Percentiles rank a stretch among this genome's conserved stretches.
phyloP scores from a whole-genome alignment of 768 basidiomycete genomes.

The Tylopilus sp. region DNA sequence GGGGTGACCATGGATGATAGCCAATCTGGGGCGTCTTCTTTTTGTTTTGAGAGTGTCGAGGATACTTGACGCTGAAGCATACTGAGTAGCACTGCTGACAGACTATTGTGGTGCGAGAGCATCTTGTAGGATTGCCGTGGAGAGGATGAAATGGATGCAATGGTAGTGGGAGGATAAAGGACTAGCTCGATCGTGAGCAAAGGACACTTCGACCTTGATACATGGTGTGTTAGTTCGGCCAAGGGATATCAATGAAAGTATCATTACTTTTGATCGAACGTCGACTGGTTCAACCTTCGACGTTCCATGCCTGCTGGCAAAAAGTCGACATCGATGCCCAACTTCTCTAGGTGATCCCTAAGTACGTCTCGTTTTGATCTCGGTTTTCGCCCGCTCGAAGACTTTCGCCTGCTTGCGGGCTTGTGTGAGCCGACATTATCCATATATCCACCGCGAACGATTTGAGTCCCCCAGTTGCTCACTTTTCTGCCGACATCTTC shows the following conservation, averaged over 20 bases:
- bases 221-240: constrained; percentile 12
- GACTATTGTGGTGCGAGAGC: constrained; percentile 61
- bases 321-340: constrained; percentile 72
- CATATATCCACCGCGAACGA: constrained; percentile 57
- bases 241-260: constrained; percentile 9
- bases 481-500: constrained; percentile 79
- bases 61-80: constrained; percentile 47
- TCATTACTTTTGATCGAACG: constrained; percentile 77
- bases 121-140: constrained; percentile 44
- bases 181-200: constrained; percentile 72
- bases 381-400: constrained; percentile 28
- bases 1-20: constrained; percentile 48
- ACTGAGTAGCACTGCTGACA: constrained; percentile 45
- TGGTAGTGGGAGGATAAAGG: constrained; percentile 54
- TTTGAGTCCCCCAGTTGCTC: constrained; percentile 70
- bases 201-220: constrained; percentile 64
- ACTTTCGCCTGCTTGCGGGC: constrained; percentile 13
- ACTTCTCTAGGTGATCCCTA: constrained; percentile 60
- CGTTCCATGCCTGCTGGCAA: constrained; percentile 83
- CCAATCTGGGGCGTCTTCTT: constrained; percentile 54
- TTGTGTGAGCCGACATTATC: constrained; percentile 21
- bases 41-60: constrained; percentile 36
- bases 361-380: constrained; percentile 61
- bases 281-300: constrained; percentile 73
- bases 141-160: constrained; percentile 36